phyloP scores from a whole-genome alignment of 352 stramenopile genomes.

The Globisporangium splendens region DNA sequence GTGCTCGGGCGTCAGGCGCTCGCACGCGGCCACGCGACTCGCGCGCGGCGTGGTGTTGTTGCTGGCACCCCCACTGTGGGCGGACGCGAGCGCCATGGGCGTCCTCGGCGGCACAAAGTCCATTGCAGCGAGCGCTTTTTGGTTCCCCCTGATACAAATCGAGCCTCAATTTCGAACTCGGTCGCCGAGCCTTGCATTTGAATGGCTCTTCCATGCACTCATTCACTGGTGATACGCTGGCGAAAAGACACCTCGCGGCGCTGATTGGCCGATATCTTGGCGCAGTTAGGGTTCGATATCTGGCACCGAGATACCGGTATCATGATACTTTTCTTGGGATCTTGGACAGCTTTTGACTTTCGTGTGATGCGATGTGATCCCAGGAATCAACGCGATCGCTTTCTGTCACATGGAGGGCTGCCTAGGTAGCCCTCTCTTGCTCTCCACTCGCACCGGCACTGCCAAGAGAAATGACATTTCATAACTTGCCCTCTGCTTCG shows the following conservation, averaged over 20 bases:
- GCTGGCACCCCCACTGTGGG: neutral
- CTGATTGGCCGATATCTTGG: conserved; percentile 6
- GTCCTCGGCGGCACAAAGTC: neutral
- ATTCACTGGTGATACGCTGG: neutral
- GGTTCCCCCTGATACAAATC: conserved; percentile 5
- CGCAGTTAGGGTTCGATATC: conserved; percentile 2
- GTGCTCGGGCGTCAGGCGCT: conserved; percentile 27
- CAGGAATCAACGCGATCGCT: neutral
- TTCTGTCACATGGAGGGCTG: neutral
- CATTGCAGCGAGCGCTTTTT: conserved; percentile 3
- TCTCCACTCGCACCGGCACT: neutral
- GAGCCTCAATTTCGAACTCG: neutral
- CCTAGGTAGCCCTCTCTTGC: no score
- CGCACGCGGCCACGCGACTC: conserved; percentile 12
- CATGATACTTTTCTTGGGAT: neutral
- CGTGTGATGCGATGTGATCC: neutral
- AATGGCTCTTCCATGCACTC: conserved; percentile 1
- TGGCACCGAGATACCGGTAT: neutral
- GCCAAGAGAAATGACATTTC: conserved; percentile 3
- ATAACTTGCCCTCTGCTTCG: conserved; percentile 15
- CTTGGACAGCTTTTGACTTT: neutral
- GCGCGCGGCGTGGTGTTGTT: neutral
- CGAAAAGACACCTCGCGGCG: neutral
- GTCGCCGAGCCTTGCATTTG: neutral
- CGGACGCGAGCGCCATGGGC: neutral